Base-by-base conservation (phyloP, 2,329 filamentous ascomycete species). In the Boeremia exigua region DNA sequence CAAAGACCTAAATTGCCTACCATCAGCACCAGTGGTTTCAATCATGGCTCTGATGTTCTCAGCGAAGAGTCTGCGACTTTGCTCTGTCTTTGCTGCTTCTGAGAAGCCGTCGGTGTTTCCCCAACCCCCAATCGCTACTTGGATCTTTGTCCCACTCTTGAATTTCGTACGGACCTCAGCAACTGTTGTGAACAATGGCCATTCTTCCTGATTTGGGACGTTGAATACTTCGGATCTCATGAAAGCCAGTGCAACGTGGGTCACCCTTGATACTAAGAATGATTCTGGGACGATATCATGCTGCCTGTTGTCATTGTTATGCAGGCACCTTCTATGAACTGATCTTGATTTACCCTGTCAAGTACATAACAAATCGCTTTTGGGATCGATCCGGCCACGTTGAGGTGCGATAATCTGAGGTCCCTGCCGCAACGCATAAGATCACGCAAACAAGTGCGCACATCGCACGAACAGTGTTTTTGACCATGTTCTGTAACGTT, bases 91-190 rank as follows among this genome's bases (percentile, higher is more conserved):
- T 1, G 86, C 84, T 0, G 82, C 88, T 1, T 54, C 70, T 0
- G 83, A 81, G 64, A 90, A 92, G 0, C 88, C 88, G 8, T 74
- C 71, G 0, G 83, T 86, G 57, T 91, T 86, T 0, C 88, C 88
- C 89, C 89, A 92, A 44, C 89, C 89, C 9, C 89, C 89, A 60
- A 92, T 85, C 14, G 89, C 88, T 49, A 55, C 25, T 11, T 46
- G 46, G 2, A 55, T 27, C 12, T 46, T 38, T 12, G 87, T 86
- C 11, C 77, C 78, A 0, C 79, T 64, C 4, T 64, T 42, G 46
- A 88, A 88, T 14, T 83, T 76, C 1, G 75, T 30, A 3, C 69
- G 59, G 1, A 63, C 61, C n/a, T 65, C 58, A 10, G 62, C 54
- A 2, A 73, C 55, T 0, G 62, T 61, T 1, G 68, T 71, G 32